A percentile compares a stretch with the other conserved stretches of the same genome.
phyloP scores from a whole-genome alignment of 2,329 filamentous ascomycete species.

The Xylariaceae sp. region DNA sequence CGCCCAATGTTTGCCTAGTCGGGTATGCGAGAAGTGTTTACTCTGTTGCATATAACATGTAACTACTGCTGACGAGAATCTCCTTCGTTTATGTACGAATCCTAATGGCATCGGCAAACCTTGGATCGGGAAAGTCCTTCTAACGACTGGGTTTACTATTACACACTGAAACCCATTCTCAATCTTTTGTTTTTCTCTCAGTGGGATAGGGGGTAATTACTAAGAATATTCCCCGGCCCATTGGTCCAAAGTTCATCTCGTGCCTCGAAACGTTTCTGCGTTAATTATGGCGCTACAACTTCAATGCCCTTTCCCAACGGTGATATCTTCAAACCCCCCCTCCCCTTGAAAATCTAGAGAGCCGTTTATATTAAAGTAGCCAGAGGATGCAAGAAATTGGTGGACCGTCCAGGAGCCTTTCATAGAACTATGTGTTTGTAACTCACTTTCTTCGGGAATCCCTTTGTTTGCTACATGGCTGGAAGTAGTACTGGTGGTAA shows the following conservation, averaged over 20 bases:
- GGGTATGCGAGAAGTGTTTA: not conserved
- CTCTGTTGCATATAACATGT: not conserved
- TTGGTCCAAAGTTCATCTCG: not conserved
- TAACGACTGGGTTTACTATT: not conserved
- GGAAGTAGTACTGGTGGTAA: too few species aligned
- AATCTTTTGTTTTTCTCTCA: not conserved
- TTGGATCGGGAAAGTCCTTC: not conserved
- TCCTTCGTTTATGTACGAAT: slow-evolving; percentile 15
- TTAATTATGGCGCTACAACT: not conserved
- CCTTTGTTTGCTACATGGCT: too few species aligned
- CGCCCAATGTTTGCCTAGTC: too few species aligned
- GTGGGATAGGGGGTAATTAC: not conserved
- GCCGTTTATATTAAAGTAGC: too few species aligned
- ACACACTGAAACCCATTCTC: slow-evolving; percentile 3
- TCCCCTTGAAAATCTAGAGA: slow-evolving; percentile 3
- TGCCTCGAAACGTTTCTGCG: slow-evolving; percentile 5
- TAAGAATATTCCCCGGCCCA: too few species aligned
- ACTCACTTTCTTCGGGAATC: too few species aligned
- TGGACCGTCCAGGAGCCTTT: too few species aligned
- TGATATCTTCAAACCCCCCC: slow-evolving; percentile 4
- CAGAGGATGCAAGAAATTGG: too few species aligned
- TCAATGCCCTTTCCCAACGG: not conserved
- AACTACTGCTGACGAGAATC: not conserved
- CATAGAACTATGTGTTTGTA: too few species aligned
- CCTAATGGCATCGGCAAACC: not conserved